Evolutionary conservation across 83 land plant genomes (phyloP), one percentile per base, ranked within the genome.

Genomic region (Picea engelmannii): DNA sequence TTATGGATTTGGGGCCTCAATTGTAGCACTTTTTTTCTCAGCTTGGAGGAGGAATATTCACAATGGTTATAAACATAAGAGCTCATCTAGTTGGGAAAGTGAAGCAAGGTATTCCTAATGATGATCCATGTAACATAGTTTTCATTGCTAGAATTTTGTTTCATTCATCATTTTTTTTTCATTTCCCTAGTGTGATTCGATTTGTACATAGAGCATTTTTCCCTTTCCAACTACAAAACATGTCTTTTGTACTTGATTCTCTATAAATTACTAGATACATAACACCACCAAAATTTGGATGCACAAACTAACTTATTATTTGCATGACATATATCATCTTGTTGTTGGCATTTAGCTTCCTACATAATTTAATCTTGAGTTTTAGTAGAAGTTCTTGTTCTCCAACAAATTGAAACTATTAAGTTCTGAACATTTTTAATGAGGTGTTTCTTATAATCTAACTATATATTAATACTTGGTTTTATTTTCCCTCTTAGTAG

Each of bases 11-110:
- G 99, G 99, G 85, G 99, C 99, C 76, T 98, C 99, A 21, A 96
- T 98, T 84, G 99, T 98, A 71, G 99, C 99, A 16, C 95, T 98
- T 98, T 3, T 98, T 98, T 90, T 99, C 99, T 60, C 99, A 98
- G 82, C 85, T 98, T 79, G 99, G 99, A 76, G 99, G 99, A 82
- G 99, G 99, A 31, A 98, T 98, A 67, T 98, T 92, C 81, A 98
- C 99, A 60, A 98, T 96, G 81, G 99, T 99, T 62, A 99, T 99
- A 78, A 99, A 98, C 87, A 99, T 98, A 77, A 99, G 99, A 69
- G 99, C 99, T 84, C 99, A 98, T 85, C 91, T 98, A 80, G 99
- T 98, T 87, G 99, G 99, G 27, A 98, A 98, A 87, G 96, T 98
- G 25, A 99, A 98, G 90, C 99, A 96, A 80, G 99, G 99, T 9